A percentile compares a stretch with the other conserved stretches of the same genome.
These are phyloP conservation scores for Priceomyces haplophilus DNA, from an alignment of 805 yeast species.

Conservation along the genomic window DNA sequence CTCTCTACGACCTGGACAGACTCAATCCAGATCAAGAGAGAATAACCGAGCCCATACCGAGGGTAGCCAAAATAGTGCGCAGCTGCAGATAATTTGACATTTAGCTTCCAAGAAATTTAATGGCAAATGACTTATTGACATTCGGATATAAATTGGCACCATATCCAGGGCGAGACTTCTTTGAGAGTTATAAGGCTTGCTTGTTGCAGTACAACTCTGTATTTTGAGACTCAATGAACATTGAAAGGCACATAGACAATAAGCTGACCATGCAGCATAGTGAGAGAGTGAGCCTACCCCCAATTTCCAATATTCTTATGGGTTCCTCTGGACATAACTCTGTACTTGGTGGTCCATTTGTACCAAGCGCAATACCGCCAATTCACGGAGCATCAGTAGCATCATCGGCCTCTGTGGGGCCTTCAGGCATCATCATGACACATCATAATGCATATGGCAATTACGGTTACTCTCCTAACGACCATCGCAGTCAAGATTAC, in stretches of 20 bases:
- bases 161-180: neutral
- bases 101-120: conserved; percentile 3
- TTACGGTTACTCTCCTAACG: conserved; percentile 4
- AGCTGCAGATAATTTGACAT: conserved; percentile 1
- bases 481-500: conserved; percentile 6
- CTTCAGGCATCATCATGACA: conserved; percentile 3
- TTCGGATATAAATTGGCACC: conserved; percentile 1
- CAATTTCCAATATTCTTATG: conserved; percentile 38
- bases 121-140: neutral
- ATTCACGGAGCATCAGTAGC: conserved; percentile 7
- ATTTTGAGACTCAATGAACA: neutral
- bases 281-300: conserved; percentile 35
- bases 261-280: conserved; percentile 1
- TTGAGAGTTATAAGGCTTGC: neutral
- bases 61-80: neutral
- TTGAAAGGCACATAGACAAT: neutral
- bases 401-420: conserved; percentile 3
- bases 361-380: conserved; percentile 2
- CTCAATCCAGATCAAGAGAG: neutral
- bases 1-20: neutral
- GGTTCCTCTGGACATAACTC: conserved; percentile 1
- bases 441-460: conserved; percentile 5
- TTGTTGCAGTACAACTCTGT: neutral
- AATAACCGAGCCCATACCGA: neutral
- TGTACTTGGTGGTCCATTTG: neutral